A percentile compares a stretch with the other conserved stretches of the same genome.
Evolutionary conservation across 2,329 filamentous ascomycete genomes (phyloP).

Genomic region (Sodiomyces alkalinus): DNA sequence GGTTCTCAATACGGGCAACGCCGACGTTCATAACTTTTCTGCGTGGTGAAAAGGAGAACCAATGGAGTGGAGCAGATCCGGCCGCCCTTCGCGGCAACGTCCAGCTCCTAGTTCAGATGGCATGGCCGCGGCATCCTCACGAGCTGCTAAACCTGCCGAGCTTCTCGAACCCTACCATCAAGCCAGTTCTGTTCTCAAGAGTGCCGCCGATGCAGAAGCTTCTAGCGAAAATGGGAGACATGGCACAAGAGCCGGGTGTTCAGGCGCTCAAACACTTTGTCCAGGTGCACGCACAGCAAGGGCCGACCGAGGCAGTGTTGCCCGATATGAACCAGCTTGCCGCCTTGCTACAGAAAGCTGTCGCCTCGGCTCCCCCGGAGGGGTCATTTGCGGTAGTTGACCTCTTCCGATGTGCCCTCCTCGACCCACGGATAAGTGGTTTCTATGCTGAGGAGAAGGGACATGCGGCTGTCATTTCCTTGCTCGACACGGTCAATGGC

Average conservation of each 20-base stretch:
- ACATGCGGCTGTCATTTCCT: slow-evolving; percentile 44
- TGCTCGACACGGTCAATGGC: slow-evolving; percentile 45
- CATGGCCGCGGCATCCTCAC: slow-evolving; percentile 63
- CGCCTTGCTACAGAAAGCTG: slow-evolving; percentile 39
- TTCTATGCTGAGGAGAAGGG: slow-evolving; percentile 66
- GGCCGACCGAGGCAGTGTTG: slow-evolving; percentile 50
- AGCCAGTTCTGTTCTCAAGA: slow-evolving; percentile 61
- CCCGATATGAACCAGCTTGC: slow-evolving; percentile 56
- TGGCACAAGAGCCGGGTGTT: slow-evolving; percentile 45
- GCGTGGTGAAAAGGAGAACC: slow-evolving; percentile 57
- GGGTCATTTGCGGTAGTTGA: slow-evolving; percentile 73
- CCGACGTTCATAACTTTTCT: slow-evolving; percentile 84
- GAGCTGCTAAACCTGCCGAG: slow-evolving; percentile 53
- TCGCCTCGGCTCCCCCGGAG: slow-evolving; percentile 42
- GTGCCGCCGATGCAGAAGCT: slow-evolving; percentile 73
- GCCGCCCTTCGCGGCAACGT: slow-evolving; percentile 55
- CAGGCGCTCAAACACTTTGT: slow-evolving; percentile 56
- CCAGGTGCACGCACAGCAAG: slow-evolving; percentile 38
- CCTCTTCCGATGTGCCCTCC: slow-evolving; percentile 61
- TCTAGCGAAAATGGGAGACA: slow-evolving; percentile 55
- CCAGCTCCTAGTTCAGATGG: slow-evolving; percentile 58
- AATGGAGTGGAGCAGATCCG: slow-evolving; percentile 68
- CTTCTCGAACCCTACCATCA: slow-evolving; percentile 46
- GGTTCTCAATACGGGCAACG: slow-evolving; percentile 58
- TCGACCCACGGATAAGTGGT: slow-evolving; percentile 64